A percentile compares a stretch with the other conserved stretches of the same genome.
These are phyloP conservation scores for Biscogniauxia marginata DNA, from an alignment of 2,329 filamentous ascomycete species.

Conservation along the genomic window DNA sequence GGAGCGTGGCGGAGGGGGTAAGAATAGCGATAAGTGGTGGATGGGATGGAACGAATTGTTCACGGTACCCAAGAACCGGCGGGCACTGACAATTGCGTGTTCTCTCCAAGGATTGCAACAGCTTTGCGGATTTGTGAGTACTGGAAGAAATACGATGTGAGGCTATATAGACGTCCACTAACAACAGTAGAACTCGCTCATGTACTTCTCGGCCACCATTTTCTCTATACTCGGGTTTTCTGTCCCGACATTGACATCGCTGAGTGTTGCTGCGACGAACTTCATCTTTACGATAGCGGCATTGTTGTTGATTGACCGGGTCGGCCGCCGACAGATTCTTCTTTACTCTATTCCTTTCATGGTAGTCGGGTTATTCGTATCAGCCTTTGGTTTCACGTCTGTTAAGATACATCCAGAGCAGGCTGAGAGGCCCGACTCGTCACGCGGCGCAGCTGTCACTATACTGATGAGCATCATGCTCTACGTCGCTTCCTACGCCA, in stretches of 20 bases:
- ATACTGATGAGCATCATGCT: conserved; percentile 76
- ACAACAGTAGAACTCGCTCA: conserved; percentile 68
- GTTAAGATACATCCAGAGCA: conserved; percentile 45
- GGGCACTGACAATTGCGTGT: conserved; percentile 81
- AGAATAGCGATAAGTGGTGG: conserved; percentile 34
- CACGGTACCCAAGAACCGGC: conserved; percentile 60
- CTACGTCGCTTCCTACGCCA: conserved; percentile 82
- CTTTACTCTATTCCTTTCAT: conserved; percentile 84
- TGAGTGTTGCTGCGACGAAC: conserved; percentile 80
- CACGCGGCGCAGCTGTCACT: conserved; percentile 43
- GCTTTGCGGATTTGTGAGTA: conserved; percentile 74
- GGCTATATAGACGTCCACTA: not conserved
- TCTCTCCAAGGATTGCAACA: conserved; percentile 86
- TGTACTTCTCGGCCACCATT: conserved; percentile 88
- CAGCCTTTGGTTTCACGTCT: conserved; percentile 69
- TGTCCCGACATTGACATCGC: conserved; percentile 74
- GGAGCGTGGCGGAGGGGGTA: conserved; percentile 45
- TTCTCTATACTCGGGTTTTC: conserved; percentile 76
- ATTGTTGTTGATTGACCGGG: conserved; percentile 72
- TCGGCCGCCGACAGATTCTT: conserved; percentile 77
- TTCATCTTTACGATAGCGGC: conserved; percentile 77
- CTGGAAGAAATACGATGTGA: not conserved
- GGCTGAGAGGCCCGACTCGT: conserved; percentile 23
- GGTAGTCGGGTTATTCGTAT: conserved; percentile 68
- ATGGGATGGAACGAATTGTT: conserved; percentile 55